A percentile compares a stretch with the other conserved stretches of the same genome.
These are phyloP conservation scores for Monilinia fructigena DNA, from an alignment of 2,329 filamentous ascomycete genomes.

Conservation along the genomic window DNA sequence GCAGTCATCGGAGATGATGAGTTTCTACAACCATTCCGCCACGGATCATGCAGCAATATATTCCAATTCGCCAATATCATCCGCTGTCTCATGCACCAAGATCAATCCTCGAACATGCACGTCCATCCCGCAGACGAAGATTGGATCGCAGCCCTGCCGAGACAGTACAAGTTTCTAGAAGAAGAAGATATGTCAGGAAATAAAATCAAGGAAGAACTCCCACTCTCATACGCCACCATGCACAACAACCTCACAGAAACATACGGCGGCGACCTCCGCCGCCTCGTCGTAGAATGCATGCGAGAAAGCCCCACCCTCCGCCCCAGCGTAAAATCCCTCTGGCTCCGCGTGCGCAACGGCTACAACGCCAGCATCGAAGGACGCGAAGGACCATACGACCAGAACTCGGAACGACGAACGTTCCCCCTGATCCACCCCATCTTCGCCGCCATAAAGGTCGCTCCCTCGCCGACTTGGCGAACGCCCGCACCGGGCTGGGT, in stretches of 20 bases:
- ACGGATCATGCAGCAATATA: conserved; percentile 18
- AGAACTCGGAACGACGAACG: fast-evolving
- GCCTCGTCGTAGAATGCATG: background rate
- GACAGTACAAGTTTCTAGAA: background rate
- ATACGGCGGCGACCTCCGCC: background rate
- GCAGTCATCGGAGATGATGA: background rate
- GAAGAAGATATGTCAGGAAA: no score
- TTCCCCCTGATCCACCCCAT: background rate
- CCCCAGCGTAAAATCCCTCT: background rate
- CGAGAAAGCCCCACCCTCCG: background rate
- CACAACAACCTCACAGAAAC: background rate
- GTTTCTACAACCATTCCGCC: background rate
- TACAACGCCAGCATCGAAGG: background rate
- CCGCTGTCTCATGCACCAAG: background rate
- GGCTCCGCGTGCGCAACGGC: background rate
- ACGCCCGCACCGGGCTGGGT: background rate
- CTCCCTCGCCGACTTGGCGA: background rate
- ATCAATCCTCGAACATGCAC: background rate
- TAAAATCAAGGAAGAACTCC: background rate
- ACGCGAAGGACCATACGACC: background rate
- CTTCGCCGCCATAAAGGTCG: background rate
- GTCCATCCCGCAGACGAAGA: background rate
- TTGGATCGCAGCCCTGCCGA: background rate
- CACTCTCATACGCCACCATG: background rate
- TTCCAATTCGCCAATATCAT: conserved; percentile 10